These are phyloP conservation scores for Amauroascus verrucosus DNA, from an alignment of 2,329 filamentous ascomycete species.

Conservation along the genomic window DNA sequence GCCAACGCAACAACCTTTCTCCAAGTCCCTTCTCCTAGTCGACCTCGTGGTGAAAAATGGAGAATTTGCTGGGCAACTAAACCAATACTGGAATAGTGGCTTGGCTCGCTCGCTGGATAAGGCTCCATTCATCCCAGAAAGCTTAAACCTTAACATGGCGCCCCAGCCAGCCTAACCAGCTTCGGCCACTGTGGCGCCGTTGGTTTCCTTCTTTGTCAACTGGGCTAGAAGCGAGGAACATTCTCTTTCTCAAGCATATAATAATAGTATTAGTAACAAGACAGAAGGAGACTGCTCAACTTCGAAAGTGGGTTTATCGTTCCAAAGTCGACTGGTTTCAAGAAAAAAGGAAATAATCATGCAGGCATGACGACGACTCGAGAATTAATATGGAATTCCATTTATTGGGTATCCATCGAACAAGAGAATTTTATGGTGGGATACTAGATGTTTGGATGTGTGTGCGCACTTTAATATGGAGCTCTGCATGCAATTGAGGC, in stretches of 20 bases:
- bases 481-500: slow-evolving; percentile 1
- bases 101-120: too few species aligned
- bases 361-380: slow-evolving; percentile 5
- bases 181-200: not conserved
- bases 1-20: too few species aligned
- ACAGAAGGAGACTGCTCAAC: too few species aligned
- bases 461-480: too few species aligned
- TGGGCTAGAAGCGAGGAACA: not conserved
- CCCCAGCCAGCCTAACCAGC: not conserved
- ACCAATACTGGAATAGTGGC: not conserved
- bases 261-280: too few species aligned
- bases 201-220: not conserved
- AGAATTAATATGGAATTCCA: not conserved
- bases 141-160: not conserved
- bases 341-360: not conserved
- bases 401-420: not conserved
- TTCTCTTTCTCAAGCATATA: not conserved
- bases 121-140: not conserved
- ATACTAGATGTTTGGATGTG: too few species aligned
- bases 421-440: too few species aligned
- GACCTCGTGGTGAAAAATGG: slow-evolving; percentile 8
- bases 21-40: slow-evolving; percentile 1
- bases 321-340: not conserved
- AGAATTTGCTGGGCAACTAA: not conserved
- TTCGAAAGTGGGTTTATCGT: not conserved